These are phyloP conservation scores for Schizonepeta tenuifolia DNA, from an alignment of 257 asterid species.

Conservation along the genomic window DNA sequence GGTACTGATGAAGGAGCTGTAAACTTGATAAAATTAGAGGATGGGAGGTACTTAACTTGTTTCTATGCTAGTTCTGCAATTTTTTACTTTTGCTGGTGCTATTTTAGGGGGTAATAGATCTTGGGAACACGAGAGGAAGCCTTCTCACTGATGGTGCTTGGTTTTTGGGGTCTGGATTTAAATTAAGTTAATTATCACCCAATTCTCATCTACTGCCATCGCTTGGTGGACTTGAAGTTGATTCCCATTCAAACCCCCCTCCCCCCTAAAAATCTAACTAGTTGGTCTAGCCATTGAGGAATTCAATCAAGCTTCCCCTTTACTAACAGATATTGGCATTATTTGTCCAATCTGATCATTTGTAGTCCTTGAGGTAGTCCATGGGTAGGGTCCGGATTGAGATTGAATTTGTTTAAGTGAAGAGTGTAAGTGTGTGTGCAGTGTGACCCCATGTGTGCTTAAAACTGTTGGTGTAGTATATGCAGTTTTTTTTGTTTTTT, in stretches of 20 bases:
- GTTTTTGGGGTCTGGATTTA: background rate
- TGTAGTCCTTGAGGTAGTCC: background rate
- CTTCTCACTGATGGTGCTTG: background rate
- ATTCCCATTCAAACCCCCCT: background rate
- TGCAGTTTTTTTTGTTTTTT: too few relatives aligned
- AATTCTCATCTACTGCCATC: background rate
- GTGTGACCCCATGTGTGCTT: slow-evolving; percentile 8
- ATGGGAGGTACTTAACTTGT: slow-evolving; percentile 68
- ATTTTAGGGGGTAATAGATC: background rate
- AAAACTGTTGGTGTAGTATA: slow-evolving; percentile 16
- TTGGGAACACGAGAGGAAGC: background rate
- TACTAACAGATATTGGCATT: background rate
- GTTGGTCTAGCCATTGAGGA: background rate
- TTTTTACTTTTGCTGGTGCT: background rate
- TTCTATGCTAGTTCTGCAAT: background rate
- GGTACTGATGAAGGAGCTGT: slow-evolving; percentile 99
- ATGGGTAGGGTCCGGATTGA: background rate
- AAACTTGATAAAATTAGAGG: slow-evolving; percentile 85
- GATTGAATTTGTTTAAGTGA: slow-evolving; percentile 10
- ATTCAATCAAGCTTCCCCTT: background rate
- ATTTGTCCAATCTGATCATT: background rate
- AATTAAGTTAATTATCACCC: background rate
- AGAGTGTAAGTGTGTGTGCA: background rate
- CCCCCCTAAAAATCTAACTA: background rate
- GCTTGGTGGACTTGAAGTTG: background rate